These are phyloP conservation scores for Chrysochromulina tobinii DNA, from an alignment of 78 protist species.

Conservation along the genomic window DNA sequence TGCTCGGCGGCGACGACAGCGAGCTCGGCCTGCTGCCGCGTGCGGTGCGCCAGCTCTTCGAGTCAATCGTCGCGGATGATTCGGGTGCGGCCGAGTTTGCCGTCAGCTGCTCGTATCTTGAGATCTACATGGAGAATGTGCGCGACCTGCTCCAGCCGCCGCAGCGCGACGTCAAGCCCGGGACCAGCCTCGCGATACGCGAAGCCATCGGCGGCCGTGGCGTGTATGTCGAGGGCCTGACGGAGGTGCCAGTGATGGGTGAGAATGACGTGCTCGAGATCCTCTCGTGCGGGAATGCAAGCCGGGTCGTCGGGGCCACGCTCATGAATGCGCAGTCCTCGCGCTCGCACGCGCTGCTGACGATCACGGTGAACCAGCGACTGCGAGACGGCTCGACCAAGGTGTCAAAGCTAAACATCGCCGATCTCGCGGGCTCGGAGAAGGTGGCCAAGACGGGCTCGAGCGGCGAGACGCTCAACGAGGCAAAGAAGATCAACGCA, in stretches of 20 bases:
- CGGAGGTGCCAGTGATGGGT: neutral
- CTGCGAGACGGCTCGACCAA: neutral
- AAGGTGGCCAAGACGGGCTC: conserved; percentile 28
- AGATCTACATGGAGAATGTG: conserved; percentile 9
- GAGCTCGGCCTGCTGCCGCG: conserved; percentile 2
- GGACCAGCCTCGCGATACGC: neutral
- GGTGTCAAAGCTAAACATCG: conserved; percentile 33
- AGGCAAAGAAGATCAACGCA: conserved; percentile 63
- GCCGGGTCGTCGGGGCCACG: conserved; percentile 56
- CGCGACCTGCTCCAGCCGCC: neutral
- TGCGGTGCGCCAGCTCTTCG: neutral
- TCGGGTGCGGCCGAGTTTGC: neutral
- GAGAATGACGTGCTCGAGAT: neutral
- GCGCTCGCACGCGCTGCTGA: conserved; percentile 67
- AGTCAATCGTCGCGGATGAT: neutral
- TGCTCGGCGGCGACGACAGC: neutral
- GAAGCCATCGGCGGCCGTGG: neutral
- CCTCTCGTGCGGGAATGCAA: conserved; percentile 10
- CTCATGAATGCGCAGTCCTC: conserved; percentile 59
- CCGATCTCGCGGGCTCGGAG: conserved; percentile 50
- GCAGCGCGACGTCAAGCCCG: neutral
- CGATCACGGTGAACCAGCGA: conserved; percentile 34
- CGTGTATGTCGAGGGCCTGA: neutral
- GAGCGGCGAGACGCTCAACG: conserved; percentile 70
- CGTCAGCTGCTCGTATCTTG: neutral